Evolutionary conservation across 495 filamentous ascomycete genomes (phyloP), one percentile per base, ranked within the genome.

Genomic region (Lophium mytilinum): DNA sequence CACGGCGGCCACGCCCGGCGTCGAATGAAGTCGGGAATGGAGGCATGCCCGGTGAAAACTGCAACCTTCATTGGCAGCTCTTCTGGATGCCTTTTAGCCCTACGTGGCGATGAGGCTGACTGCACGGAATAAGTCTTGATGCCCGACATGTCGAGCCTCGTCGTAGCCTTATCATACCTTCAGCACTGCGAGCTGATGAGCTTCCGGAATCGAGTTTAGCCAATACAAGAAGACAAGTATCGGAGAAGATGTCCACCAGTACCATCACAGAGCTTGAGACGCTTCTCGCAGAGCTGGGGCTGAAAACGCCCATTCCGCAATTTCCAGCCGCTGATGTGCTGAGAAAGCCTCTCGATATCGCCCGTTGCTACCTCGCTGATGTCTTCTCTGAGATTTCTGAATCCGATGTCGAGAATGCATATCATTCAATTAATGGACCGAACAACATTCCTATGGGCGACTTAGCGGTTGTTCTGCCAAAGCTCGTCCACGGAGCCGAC

Each of bases 271-370:
- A 56, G n/a, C 48, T 61, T n/a, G 53, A 56, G 30, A 48, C 11
- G 1, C n/a, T 33, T 42, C 52, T 61, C 1, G 39, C 33, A 45
- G 33, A 14, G 17, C 19, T 61, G 7, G 12, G 40, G 12, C 35
- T 61, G 45, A 52, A 30, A 37, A 40, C 37, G 7, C 52, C 52
- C 11, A 14, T 55, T 15, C 58, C 52, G 15, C 42, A 40, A 2
- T 55, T 46, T 19, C 34, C 41, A 21, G 15, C 52, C 4, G 45
- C 53, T 3, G 43, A 55, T 46, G 21, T 47, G 1, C 21, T 56
- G 18, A 50, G 18, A 43, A 61, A 56, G 36, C 58, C 58, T 37
- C 52, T 61, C 45, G 58, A 56, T 33, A 11, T 61, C 8, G 48
- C n/a, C 34, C 58, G 53, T 18, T 45, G 37, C 15, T 56, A 61